A percentile compares a stretch with the other conserved stretches of the same genome.
Evolutionary conservation across 163 green algal genomes (phyloP).

Genomic region (Volvox carteri): DNA sequence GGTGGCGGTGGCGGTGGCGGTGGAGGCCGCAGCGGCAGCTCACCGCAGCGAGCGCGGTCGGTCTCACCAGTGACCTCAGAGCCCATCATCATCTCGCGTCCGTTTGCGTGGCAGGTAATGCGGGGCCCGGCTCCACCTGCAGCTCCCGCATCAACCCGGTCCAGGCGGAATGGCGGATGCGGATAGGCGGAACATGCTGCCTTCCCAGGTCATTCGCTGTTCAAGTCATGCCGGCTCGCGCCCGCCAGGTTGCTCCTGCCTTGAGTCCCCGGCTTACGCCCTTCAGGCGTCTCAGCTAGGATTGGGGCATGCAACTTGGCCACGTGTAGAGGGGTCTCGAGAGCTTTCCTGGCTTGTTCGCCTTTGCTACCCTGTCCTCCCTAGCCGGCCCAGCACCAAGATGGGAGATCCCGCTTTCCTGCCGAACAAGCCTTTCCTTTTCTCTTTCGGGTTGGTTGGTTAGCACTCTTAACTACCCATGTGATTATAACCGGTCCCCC

Average conservation of each 20-base stretch:
- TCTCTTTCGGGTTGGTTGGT: no score
- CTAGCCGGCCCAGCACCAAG: no score
- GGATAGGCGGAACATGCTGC: no score
- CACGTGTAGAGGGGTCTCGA: background rate
- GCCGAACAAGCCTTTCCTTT: background rate
- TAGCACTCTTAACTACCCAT: no score
- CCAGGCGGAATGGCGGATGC: no score
- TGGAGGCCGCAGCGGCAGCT: background rate
- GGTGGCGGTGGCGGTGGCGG: background rate
- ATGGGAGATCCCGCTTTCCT: background rate
- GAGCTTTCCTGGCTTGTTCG: background rate
- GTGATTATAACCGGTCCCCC: no score
- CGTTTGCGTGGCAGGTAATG: slow-evolving; percentile 53
- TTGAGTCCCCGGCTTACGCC: no score
- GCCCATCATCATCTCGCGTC: slow-evolving; percentile 24
- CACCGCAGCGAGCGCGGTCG: background rate
- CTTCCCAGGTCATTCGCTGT: no score
- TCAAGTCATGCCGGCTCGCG: no score
- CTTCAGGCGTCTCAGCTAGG: no score
- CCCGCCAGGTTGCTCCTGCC: no score
- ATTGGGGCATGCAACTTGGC: background rate
- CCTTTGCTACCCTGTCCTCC: background rate
- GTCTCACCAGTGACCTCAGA: background rate
- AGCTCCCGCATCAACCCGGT: background rate
- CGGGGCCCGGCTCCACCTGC: background rate